phyloP scores from a whole-genome alignment of 306 rosid genomes.

The apple (Malus domestica) region ASM211411v1 NC_041799.1:1304501-1305000 shows the following conservation, averaged over 20 bases:
- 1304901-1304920: background rate
- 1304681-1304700: background rate
- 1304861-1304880: background rate
- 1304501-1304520: slow-evolving; percentile 91
- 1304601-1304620: slow-evolving; percentile 18
- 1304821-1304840: background rate
- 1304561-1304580: slow-evolving; percentile 49
- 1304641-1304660: background rate
- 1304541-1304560: slow-evolving; percentile 44
- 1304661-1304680: background rate
- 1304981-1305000: background rate
- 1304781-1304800: background rate
- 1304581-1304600: slow-evolving; percentile 33
- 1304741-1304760: background rate
- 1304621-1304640: background rate
- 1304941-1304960: background rate
- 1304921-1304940: background rate
- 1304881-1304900: background rate
- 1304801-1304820: background rate
- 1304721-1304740: background rate
- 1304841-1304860: background rate
- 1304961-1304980: background rate
- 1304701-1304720: background rate
- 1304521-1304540: slow-evolving; percentile 59
- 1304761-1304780: background rate